Base-by-base conservation (phyloP, 1,139 yeast genomes). In the Pichia sp. region DNA sequence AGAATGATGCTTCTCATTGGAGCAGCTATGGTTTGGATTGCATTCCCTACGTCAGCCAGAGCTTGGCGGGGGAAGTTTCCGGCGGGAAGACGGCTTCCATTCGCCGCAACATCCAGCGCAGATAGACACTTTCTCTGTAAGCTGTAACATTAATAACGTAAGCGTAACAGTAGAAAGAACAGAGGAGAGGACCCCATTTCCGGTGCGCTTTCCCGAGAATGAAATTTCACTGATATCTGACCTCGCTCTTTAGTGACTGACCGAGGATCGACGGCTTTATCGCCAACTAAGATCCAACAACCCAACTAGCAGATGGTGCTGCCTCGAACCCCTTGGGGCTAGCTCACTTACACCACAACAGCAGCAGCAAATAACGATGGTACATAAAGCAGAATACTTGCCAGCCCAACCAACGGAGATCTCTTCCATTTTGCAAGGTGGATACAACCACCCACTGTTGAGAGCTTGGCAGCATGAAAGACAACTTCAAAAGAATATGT, bases 391-490 rank as follows among this genome's bases (percentile, higher is more conserved):
- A n/a, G 77, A 78, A 53, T 83, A 69, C 53, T 63, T 81, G 39
- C 72, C 74, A 16, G 60, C 66, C 1, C 63, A 69, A 19, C 75
- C 74, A 22, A 73, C 91, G 1, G 66, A 69, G 29, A 74, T 84
- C 44, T 70, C 87, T n/a, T 82, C 94, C 6, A 66, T 91, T 32
- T 69, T 91, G 34, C 91, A 91, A 46, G 96, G 97, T 41, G 96
- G 98, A 4, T 91, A 88, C 64, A 82, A 83, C 60, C 95, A 88
- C 53, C 94, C 96, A 2, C 67, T 91, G 39, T 58, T 88, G 16
- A 73, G 98, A 50, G 80, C 74, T 58, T 91, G 98, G 98, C 98
- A 91, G 60, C 73, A 72, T 48, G 87, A 80, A 52, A 73, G 88
- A 50, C 93, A 79, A 56, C 69, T 91, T 41, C 70, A 82, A 29